phyloP scores from a whole-genome alignment of 2,329 filamentous ascomycete genomes.

The Aspergillus fumigatus region DNA sequence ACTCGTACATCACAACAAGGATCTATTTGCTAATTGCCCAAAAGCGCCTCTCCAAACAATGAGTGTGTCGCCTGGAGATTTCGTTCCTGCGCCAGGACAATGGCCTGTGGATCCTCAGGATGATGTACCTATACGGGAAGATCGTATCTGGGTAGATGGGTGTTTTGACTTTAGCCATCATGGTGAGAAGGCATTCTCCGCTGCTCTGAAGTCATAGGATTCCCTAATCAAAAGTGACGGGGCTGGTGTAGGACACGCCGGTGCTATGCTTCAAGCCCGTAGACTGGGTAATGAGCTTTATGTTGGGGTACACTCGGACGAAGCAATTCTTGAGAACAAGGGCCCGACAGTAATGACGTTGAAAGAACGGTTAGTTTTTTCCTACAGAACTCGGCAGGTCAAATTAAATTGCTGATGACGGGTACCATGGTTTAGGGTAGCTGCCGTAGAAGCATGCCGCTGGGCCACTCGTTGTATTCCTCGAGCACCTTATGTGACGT shows the following conservation, averaged over 20 bases:
- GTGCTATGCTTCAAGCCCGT: slow-evolving; percentile 92
- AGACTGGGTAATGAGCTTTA: slow-evolving; percentile 84
- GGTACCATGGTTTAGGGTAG: slow-evolving; percentile 52
- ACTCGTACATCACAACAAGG: neutral
- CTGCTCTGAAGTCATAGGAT: neutral
- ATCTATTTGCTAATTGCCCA: neutral
- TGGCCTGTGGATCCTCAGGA: slow-evolving; percentile 65
- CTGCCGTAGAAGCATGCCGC: slow-evolving; percentile 89
- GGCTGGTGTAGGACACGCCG: slow-evolving; percentile 71
- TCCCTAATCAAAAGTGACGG: slow-evolving; percentile 6
- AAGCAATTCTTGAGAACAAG: slow-evolving; percentile 94
- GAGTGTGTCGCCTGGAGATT: slow-evolving; percentile 22
- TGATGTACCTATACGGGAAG: slow-evolving; percentile 54
- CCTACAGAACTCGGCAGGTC: neutral
- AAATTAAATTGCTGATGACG: neutral
- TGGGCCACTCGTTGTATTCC: slow-evolving; percentile 85
- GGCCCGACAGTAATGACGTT: slow-evolving; percentile 96
- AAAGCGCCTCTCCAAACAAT: slow-evolving; percentile 4
- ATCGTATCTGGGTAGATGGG: slow-evolving; percentile 94
- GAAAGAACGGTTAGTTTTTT: slow-evolving; percentile 63
- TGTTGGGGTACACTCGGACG: slow-evolving; percentile 92
- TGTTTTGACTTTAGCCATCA: slow-evolving; percentile 99
- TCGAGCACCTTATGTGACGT: slow-evolving; percentile 89
- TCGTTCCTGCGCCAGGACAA: slow-evolving; percentile 50
- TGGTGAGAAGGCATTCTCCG: slow-evolving; percentile 48